phyloP scores from a whole-genome alignment of 306 rosid species.

The Morella rubra region DNA sequence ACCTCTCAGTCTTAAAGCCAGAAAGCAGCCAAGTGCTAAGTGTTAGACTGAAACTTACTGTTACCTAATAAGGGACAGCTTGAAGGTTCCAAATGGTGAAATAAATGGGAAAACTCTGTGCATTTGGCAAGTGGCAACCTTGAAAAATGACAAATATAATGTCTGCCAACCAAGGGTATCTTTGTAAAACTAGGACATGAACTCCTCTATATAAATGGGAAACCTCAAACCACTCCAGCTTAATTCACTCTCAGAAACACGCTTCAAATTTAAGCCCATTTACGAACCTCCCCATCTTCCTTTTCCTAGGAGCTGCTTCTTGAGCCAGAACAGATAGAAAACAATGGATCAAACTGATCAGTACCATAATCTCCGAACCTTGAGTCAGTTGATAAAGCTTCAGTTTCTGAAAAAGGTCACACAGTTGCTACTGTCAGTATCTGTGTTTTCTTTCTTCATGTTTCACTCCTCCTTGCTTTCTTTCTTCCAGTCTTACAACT shows the following conservation, averaged over 20 bases:
- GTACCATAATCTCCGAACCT: constrained; percentile 27
- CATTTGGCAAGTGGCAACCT: constrained; percentile 29
- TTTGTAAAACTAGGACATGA: constrained; percentile 12
- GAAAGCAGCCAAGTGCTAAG: constrained; percentile 18
- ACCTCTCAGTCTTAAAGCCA: constrained; percentile 13
- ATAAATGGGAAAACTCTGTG: constrained; percentile 8
- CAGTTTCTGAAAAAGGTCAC: constrained; percentile 46
- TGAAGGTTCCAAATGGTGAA: constrained; percentile 19
- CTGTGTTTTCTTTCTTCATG: constrained; percentile 47
- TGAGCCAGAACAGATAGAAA: not conserved
- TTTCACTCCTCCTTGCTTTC: constrained; percentile 45
- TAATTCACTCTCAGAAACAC: not conserved
- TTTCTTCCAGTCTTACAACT: constrained; percentile 46
- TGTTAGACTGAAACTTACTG: constrained; percentile 28
- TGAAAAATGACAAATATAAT: constrained; percentile 12
- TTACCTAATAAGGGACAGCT: constrained; percentile 29
- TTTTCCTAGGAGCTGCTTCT: not conserved
- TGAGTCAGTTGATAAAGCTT: constrained; percentile 31
- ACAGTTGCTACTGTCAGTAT: constrained; percentile 49
- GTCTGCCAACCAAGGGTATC: not conserved
- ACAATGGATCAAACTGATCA: constrained; percentile 38
- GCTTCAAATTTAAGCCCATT: constrained; percentile 4
- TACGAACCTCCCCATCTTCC: not conserved
- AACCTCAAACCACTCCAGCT: constrained; percentile 12
- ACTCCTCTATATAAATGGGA: not conserved